A percentile compares a stretch with the other conserved stretches of the same genome.
These are phyloP conservation scores for Phalaenopsis equestris DNA, from an alignment of 106 monocot genomes.

Conservation along the genomic window DNA sequence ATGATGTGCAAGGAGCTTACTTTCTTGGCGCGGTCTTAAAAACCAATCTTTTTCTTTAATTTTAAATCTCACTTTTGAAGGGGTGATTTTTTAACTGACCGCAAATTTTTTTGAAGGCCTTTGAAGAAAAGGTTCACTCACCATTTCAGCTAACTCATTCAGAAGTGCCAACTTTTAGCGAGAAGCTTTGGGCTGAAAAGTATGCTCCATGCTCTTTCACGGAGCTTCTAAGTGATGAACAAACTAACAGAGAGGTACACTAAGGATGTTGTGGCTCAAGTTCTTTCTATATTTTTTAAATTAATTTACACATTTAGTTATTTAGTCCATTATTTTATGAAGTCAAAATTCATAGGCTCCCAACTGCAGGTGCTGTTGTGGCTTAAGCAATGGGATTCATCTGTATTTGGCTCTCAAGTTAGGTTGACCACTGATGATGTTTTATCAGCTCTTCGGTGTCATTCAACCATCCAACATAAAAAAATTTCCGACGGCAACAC, in stretches of 20 bases:
- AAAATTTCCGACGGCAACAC: conserved; percentile 30
- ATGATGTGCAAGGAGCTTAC: not conserved
- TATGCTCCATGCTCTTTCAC: conserved; percentile 91
- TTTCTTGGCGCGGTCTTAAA: not conserved
- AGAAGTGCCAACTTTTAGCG: conserved; percentile 20
- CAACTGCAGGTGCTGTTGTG: conserved; percentile 68
- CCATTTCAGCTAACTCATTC: conserved; percentile 9
- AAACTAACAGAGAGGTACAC: conserved; percentile 86
- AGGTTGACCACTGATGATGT: conserved; percentile 83
- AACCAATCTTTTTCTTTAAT: not conserved
- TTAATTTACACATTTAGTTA: not conserved
- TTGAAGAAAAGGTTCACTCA: conserved; percentile 46
- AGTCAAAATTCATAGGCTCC: not conserved
- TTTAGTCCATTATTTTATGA: not conserved
- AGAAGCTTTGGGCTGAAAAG: conserved; percentile 97
- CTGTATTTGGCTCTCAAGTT: conserved; percentile 88
- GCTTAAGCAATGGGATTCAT: conserved; percentile 97
- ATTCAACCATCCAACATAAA: conserved; percentile 42
- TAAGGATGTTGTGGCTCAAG: not conserved
- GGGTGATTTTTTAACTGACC: not conserved
- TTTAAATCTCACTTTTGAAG: not conserved
- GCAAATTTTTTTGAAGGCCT: conserved; percentile 37
- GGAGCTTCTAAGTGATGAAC: conserved; percentile 95
- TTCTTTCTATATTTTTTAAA: not conserved
- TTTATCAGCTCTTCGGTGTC: conserved; percentile 59